A percentile compares a stretch with the other conserved stretches of the same genome.
These are phyloP conservation scores for Pseudogymnoascus sp. DNA, from an alignment of 2,329 filamentous ascomycete species.

Conservation along the genomic window DNA sequence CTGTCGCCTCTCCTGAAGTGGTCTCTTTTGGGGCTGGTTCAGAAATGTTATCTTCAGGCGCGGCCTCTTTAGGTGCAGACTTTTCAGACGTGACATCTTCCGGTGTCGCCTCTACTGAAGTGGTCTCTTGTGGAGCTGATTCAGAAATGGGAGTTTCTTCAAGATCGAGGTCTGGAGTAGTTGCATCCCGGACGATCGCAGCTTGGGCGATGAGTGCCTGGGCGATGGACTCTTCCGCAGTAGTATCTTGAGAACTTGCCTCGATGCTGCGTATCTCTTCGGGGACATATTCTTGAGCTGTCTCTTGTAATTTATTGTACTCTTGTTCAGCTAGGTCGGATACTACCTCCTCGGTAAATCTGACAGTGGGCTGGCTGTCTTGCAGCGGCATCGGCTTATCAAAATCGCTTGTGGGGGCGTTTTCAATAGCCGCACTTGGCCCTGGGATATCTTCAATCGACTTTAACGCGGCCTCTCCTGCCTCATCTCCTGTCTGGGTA, in stretches of 20 bases:
- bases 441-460: background rate
- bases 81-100: background rate
- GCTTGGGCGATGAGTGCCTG: background rate
- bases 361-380: background rate
- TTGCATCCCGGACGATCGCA: background rate
- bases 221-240: background rate
- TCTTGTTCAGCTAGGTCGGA: background rate
- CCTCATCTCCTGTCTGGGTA: too few relatives aligned
- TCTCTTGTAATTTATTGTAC: background rate
- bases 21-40: background rate
- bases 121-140: background rate
- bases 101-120: background rate
- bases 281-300: background rate
- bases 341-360: background rate
- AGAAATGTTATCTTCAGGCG: background rate
- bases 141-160: background rate
- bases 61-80: background rate
- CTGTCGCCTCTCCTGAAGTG: background rate
- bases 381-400: background rate
- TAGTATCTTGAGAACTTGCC: background rate
- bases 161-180: background rate
- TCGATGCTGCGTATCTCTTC: background rate
- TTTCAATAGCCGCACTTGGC: background rate
- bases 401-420: background rate
- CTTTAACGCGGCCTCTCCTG: too few relatives aligned